These are phyloP conservation scores for Gymnopilus dilepis DNA, from an alignment of 768 basidiomycete species.

Conservation along the genomic window DNA sequence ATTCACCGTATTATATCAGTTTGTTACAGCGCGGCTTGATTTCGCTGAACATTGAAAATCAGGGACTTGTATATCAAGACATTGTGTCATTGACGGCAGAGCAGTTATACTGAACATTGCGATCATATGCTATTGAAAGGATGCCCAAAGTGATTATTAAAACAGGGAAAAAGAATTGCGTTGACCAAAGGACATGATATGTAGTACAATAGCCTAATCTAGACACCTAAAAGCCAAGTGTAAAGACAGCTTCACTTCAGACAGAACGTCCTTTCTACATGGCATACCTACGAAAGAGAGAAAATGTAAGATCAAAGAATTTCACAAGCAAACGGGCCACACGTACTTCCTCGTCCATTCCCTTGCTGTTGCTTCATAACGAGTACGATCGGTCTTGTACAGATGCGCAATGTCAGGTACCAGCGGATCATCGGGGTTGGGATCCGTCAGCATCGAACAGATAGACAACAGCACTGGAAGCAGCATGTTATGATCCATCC, in stretches of 20 bases:
- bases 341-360: conserved; percentile 99
- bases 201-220: conserved; percentile 37
- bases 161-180: conserved; percentile 31
- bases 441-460: conserved; percentile 99
- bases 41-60: not conserved
- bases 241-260: conserved; percentile 27
- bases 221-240: conserved; percentile 31
- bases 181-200: conserved; percentile 34
- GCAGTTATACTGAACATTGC: conserved; percentile 11
- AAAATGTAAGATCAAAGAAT: conserved; percentile 3
- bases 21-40: no score
- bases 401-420: conserved; percentile 98
- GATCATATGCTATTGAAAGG: conserved; percentile 28
- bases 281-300: conserved; percentile 43
- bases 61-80: not conserved
- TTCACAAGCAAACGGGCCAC: not conserved
- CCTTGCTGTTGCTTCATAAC: conserved; percentile 97
- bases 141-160: conserved; percentile 36
- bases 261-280: conserved; percentile 47
- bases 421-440: conserved; percentile 98
- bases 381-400: conserved; percentile 98
- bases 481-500: not conserved
- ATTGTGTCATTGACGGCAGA: not conserved
- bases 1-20: not conserved
- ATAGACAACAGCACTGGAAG: conserved; percentile 91